Conservation (phyloP, 768 basidiomycete species). For the Chalciporus pseudorubinellus region DNA sequence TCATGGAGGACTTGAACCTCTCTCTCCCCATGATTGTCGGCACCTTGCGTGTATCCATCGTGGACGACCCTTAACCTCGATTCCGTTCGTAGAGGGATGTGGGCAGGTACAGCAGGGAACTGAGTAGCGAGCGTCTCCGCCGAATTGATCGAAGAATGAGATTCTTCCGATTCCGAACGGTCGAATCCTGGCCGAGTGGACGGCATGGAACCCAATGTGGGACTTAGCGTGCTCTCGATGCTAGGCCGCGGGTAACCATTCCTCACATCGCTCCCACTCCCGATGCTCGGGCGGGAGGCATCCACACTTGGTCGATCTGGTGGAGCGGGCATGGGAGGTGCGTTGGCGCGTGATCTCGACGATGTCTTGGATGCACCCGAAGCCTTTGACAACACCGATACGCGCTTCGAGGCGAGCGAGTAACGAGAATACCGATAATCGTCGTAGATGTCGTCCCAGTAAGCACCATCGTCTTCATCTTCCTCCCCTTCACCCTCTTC, state of each 20-base stretch:
- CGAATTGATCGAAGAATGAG: slow-evolving; percentile 13
- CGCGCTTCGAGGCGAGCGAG: slow-evolving; percentile 42
- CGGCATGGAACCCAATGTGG: slow-evolving; percentile 14
- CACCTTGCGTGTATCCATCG: slow-evolving; percentile 21
- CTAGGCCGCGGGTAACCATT: slow-evolving; percentile 22
- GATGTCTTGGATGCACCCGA: slow-evolving; percentile 26
- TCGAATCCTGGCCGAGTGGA: slow-evolving; percentile 20
- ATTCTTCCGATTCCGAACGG: slow-evolving; percentile 25
- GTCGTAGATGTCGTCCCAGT: slow-evolving; percentile 83
- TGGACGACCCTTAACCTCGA: slow-evolving; percentile 30
- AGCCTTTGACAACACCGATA: slow-evolving; percentile 20
- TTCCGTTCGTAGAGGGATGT: slow-evolving; percentile 31
- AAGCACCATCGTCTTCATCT: slow-evolving; percentile 31
- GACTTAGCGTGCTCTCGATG: slow-evolving; percentile 23
- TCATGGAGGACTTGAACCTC: slow-evolving; percentile 20
- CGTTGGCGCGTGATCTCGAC: slow-evolving; percentile 21
- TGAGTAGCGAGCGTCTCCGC: slow-evolving; percentile 23
- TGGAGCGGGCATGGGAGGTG: slow-evolving; percentile 28
- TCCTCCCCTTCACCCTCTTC: slow-evolving; percentile 6
- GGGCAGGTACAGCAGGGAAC: slow-evolving; percentile 32
- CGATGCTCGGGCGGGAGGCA: slow-evolving; percentile 16
- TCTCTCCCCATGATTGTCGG: slow-evolving; percentile 17
- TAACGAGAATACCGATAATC: slow-evolving; percentile 72
- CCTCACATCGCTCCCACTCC: slow-evolving; percentile 18
- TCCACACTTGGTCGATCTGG: slow-evolving; percentile 20